Base-by-base conservation (phyloP, 1,284 basidiomycete species). In the Heimioporus punctisporus region DNA sequence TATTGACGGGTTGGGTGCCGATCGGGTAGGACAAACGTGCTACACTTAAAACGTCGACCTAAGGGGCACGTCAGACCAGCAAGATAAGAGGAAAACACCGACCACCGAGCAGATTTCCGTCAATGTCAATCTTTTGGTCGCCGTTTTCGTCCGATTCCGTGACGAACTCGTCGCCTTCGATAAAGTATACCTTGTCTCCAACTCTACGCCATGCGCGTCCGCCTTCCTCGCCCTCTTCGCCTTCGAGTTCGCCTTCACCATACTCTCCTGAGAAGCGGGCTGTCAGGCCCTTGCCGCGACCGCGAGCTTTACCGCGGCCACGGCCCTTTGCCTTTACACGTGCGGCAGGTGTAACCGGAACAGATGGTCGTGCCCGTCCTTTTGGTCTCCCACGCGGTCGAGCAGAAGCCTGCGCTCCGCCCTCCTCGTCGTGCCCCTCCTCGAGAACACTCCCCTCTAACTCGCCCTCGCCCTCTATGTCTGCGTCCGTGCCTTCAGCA, bases 21-120 rank as follows among this genome's bases (percentile, higher is more conserved):
- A 49, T 84, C 83, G 0, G 93, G 88, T 2, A 95, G 85, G 17
- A 84, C 77, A 68, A 98, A 98, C 2, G 95, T 96, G 48, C 85
- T 78, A 2, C 94, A 85, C 72, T 96, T 97, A 81, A 94, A 98
- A 56, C 83, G 80, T 48, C 97, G 86, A 43, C 88, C 93, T 95
- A 62, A 14, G 34, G n/a, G 28, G 46, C 34, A 40, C 51, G 28
- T 49, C 21, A 47, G 21, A 52, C 28, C 51, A 19, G 31, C 34
- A 19, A 45, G 6, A 47, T 30, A 34, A 54, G 37, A 51, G 52
- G 17, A 48, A 28, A 48, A 15, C 11, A 12, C 40, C 25, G 54
- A 91, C 95, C 95, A 51, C 90, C 97, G 4, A 92, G 84, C 26
- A 99, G 71, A 59, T 88, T 87, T 7, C 97, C 97, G 57, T 88